These are phyloP conservation scores for Fusarium subtropicale DNA, from an alignment of 2,329 filamentous ascomycete species.

Conservation along the genomic window DNA sequence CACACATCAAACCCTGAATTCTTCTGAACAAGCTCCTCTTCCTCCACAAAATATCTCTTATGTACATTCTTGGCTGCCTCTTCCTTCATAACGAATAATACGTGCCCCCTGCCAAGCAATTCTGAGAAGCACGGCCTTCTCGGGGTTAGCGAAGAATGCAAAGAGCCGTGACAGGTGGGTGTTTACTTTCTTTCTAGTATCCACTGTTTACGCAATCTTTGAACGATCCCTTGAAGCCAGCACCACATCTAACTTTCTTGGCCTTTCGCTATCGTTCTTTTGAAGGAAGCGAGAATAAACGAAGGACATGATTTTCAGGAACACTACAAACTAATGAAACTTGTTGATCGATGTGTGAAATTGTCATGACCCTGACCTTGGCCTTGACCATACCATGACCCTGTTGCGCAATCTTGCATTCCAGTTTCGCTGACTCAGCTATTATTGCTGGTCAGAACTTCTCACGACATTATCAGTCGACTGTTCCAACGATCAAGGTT, in stretches of 20 bases:
- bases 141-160: conserved; percentile 42
- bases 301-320: conserved; percentile 23
- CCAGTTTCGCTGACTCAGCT: conserved; percentile 17
- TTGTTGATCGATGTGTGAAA: conserved; percentile 12
- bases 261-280: background rate
- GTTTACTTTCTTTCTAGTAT: conserved; percentile 13
- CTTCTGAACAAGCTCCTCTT: conserved; percentile 6
- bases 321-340: conserved; percentile 12
- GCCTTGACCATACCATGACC: background rate
- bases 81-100: conserved; percentile 17
- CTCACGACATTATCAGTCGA: conserved; percentile 8
- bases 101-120: conserved; percentile 27
- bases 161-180: conserved; percentile 26
- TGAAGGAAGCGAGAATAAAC: background rate
- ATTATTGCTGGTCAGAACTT: conserved; percentile 1
- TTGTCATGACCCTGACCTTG: background rate
- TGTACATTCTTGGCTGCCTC: conserved; percentile 34
- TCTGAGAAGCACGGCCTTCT: conserved; percentile 38
- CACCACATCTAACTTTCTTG: conserved; percentile 16
- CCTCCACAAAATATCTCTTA: conserved; percentile 5
- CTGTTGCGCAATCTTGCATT: conserved; percentile 17
- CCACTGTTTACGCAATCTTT: conserved; percentile 36
- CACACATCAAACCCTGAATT: background rate
- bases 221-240: conserved; percentile 11
- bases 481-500: background rate